Percentiles rank a stretch among this genome's conserved stretches.
Conservation (phyloP, 2,329 filamentous ascomycete genomes). For the Fusarium virguliforme region DNA sequence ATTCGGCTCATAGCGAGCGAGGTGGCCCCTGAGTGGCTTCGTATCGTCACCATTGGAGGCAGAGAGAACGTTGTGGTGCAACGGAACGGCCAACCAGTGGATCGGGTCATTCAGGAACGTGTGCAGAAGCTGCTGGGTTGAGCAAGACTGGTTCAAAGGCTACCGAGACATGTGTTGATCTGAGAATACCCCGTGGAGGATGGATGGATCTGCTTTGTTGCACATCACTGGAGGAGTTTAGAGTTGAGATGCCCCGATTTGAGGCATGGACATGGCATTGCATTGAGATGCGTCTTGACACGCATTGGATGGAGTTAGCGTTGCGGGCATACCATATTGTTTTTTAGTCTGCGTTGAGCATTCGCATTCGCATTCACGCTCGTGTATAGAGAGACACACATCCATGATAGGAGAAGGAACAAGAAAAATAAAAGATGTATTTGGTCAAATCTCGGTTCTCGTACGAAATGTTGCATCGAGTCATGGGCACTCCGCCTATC, state of each 20-base stretch:
- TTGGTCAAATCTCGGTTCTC: background rate
- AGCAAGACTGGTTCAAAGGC: slow-evolving; percentile 9
- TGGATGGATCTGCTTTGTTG: slow-evolving; percentile 20
- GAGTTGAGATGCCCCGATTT: slow-evolving; percentile 15
- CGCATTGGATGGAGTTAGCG: slow-evolving; percentile 42
- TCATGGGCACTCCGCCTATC: slow-evolving; percentile 2
- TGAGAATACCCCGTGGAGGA: slow-evolving; percentile 41
- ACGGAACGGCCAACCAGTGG: slow-evolving; percentile 60
- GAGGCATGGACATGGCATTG: slow-evolving; percentile 15
- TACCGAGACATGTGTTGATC: slow-evolving; percentile 22
- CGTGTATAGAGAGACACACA: slow-evolving; percentile 25
- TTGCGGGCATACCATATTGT: slow-evolving; percentile 34
- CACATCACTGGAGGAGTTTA: slow-evolving; percentile 23
- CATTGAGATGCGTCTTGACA: slow-evolving; percentile 33
- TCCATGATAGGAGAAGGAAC: slow-evolving; percentile 16
- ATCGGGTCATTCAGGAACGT: slow-evolving; percentile 57
- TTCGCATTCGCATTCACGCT: slow-evolving; percentile 11
- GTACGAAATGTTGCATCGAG: slow-evolving; percentile 5
- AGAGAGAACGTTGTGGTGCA: slow-evolving; percentile 73
- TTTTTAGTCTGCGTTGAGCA: slow-evolving; percentile 14
- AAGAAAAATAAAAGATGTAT: background rate
- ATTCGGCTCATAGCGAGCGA: slow-evolving; percentile 69
- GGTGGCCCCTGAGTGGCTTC: slow-evolving; percentile 71
- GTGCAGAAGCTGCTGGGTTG: slow-evolving; percentile 56
- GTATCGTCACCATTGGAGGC: slow-evolving; percentile 67